Base-by-base conservation (phyloP, 441 rosid species). In the Cnidoscolus chayamansa region DNA sequence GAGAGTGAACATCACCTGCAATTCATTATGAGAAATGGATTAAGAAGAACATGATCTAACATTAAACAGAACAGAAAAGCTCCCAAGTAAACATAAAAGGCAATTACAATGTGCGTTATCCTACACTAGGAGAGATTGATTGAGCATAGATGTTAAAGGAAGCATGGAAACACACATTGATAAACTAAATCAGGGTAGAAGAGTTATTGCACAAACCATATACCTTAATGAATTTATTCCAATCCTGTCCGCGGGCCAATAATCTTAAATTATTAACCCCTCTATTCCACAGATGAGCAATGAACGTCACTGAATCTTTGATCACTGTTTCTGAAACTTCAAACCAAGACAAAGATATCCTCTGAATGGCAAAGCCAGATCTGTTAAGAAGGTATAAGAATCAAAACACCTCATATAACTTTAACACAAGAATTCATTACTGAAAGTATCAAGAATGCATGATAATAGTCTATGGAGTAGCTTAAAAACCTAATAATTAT, bases 221-320 rank as follows among this genome's bases (percentile, higher is more conserved):
- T 84, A 94, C 95, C 97, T 85, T 83, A 69, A 88, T 80, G 86
- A 90, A 88, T 72, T 74, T 80, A 67, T 70, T 79, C 94, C 96
- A 90, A 72, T 87, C 91, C 71, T 79, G 84, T 79, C 93, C 97
- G 71, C 68, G 77, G 69, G 83, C 89, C 78, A 92, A 76, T 54
- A 81, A 76, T 75, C 78, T 81, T 25, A 85, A 63, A 62, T 43
- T 72, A 49, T 67, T 54, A 66, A 81, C 76, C 49, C 84, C 86
- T 35, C 72, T 78, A 78, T 92, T 94, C 98, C 98, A 92, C 32
- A 71, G 63, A 68, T 68, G 75, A 37, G 84, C 82, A 9, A 86
- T 70, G 69, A 76, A 77, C 76, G 70, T 77, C 71, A 88, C 56
- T 59, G 81, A 81, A 83, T 84, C 91, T 81, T 80, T 78, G 30